Evolutionary conservation across 148 eudicot genomes (phyloP), one percentile per base, ranked within the genome.

Genomic region (Dianthus caryophyllus): DNA sequence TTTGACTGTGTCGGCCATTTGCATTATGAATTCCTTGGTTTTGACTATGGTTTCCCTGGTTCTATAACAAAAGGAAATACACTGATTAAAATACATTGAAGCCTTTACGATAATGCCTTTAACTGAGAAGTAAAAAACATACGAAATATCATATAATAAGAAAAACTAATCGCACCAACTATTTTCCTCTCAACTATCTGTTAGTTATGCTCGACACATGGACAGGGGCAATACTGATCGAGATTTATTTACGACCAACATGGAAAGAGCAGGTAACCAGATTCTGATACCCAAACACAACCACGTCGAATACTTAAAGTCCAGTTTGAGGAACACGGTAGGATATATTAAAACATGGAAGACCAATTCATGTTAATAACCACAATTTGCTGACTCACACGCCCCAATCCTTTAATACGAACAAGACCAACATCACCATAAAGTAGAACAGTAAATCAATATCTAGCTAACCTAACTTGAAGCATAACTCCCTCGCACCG

Each of bases 41-140:
- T 67, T 73, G 80, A 66, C 75, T 77, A 27, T 39, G 57, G 77
- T 79, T 82, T 29, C 78, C 77, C 88, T 85, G 88, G 76, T 74
- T 46, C 24, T 67, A 55, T 47, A 17, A 29, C 14, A 13, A 61
- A 36, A 33, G 38, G 48, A 26, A 33, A 29, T 29, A 27, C 24
- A 18, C 43, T 3, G 41, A 1, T 68, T 24, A 65, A 47, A 52
- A 27, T 70, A 51, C 47, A 61, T 1, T n/a, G 20, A 38, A 58
- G 17, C 4, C 22, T 61, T 22, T 0, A 29, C 38, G 65, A 21
- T 38, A 14, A 38, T 11, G 9, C 27, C 21, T 24, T 44, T 15
- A 63, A n/a, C 50, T 41, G 50, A 63, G 36, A 62, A 24, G 25
- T 22, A 5, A 0, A 25, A 41, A 15, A 43, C 4, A 12, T 22